Base-by-base conservation (phyloP, 495 filamentous ascomycete species). In the Tuber microsphaerosporum region DNA sequence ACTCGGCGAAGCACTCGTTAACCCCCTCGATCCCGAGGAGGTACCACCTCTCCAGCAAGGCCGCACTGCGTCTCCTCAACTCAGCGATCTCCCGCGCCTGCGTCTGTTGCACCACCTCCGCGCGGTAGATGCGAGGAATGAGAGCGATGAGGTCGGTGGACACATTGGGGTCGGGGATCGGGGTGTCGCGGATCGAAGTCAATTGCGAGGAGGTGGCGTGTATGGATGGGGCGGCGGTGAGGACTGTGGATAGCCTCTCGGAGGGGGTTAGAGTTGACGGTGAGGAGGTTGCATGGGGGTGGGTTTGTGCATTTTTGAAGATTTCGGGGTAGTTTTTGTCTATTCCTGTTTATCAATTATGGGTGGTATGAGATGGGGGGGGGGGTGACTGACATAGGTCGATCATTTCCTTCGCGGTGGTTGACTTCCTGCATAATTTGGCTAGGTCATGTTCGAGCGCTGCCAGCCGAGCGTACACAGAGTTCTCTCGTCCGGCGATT, bases 1-100 rank as follows among this genome's bases (percentile, higher is more conserved):
- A 80, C 65, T 84, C 84, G 10, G 75, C 74, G 69, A 82, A 80
- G 69, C 81, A 82, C 37, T 82, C 81, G 56, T 82, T 82, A 39
- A 80, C 77, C 1, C 81, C 72, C 43, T 78, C 81, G 19, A 82
- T 73, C 31, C 87, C 71, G 39, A 89, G 84, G 80, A 94, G 89
- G 84, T 96, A 94, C 93, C 94, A 97, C 26, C 88, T 84, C 83
- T 93, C 88, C 74, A 97, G 82, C n/a, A 90, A 84, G 39, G 83
- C 83, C 74, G 93, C 94, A 74, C 89, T 96, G 31, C 92, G 86
- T n/a, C 86, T 86, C 70, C 93, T 83, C 75, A 99, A 83, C 75
- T 89, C 89, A 41, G 90, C 89, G 46, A 97, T 89, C 77, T 92
- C 88, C 37, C 86, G 85, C n/a, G 87, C 88, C 84, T 97, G 94